Evolutionary conservation across 768 basidiomycete genomes (phyloP), one percentile per base, ranked within the genome.

Genomic region (Boletus rex-veris): DNA sequence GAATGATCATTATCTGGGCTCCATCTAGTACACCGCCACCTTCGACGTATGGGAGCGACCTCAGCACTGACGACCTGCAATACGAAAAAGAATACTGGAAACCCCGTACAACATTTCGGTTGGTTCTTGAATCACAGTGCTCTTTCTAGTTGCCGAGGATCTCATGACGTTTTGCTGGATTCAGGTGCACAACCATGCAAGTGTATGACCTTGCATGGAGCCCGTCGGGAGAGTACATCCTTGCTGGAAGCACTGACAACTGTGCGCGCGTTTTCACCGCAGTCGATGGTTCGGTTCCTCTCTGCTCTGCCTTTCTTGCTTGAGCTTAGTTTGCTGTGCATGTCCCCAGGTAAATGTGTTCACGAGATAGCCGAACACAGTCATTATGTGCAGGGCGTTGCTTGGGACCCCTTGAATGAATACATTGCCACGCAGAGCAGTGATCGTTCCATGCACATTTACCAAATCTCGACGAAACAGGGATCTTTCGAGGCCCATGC

Each of bases 171-270:
- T 50, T 30, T 15, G 9, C 16, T 28, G 40, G 26, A 19, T 42
- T n/a, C 64, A 96, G 94, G 53, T 92, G 91, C 60, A 91, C 93
- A 2, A 86, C 87, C 5, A 92, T 95, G 83, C 93, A 98, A 69
- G 93, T 98, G 7, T 99, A 99, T 69, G 97, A 99, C 65, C 77
- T 99, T 24, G 92, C 94, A 0, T 99, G 97, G 97, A 93, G 91
- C 60, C 97, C 97, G 0, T 87, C 88, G 16, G 93, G 96, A 31
- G 91, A 95, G 58, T 96, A 91, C 59, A 82, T 99, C 53, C 80
- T 99, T 40, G 88, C 93, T n/a, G 97, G 97, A 5, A 93, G 92
- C 67, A 98, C 96, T 8, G 97, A 99, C 70, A 98, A 98, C 60
- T 88, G 86, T 6, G 95, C 96, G 0, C 76, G 92, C 45, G 85